Evolutionary conservation across 2,329 filamentous ascomycete species (phyloP), one percentile per base, ranked within the genome.

Genomic region (Colletotrichum sp.): DNA sequence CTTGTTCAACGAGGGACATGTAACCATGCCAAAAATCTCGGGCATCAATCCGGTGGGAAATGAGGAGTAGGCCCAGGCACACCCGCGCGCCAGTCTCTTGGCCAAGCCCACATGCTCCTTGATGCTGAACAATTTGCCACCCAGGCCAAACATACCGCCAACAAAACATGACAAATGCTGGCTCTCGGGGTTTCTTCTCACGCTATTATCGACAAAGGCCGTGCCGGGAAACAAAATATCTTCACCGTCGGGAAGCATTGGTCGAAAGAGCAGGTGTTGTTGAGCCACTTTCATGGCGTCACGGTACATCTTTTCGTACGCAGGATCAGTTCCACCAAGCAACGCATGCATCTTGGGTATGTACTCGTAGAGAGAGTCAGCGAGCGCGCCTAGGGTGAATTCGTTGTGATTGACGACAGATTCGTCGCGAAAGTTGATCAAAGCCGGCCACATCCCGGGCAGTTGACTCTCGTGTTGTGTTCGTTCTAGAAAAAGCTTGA

Each of bases 361-460:
- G 70, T 86, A 86, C 67, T 86, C 84, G 62, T 83, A 86, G 1
- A 83, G 72, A 9, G 83, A 87, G 75, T 88, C 87, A 24, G 82
- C 83, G 55, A 80, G 80, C 8, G 81, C 84, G 11, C 84, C 85
- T 13, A 86, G 78, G 1, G 83, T 84, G 62, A 85, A 86, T 43
- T 74, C 43, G 57, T 75, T 70, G 73, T 75, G 66, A 13, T 55
- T 43, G 12, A 29, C 33, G 62, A 85, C 85, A 79, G 81, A 86
- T 81, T 81, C 87, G 87, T 64, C 87, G 85, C 74, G 87, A 88
- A 79, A 90, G 78, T 93, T 91, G n/a, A 95, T 82, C 69, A 84
- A 86, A 57, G 91, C 86, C 2, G 94, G 93, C 93, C 93, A 96
- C 82, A 95, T 87, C 0, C 94, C 94, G 0, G 94, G 93, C 4